Conservation (phyloP, 371 early-diverging fungal species). For the Lichtheimia ornata region DNA sequence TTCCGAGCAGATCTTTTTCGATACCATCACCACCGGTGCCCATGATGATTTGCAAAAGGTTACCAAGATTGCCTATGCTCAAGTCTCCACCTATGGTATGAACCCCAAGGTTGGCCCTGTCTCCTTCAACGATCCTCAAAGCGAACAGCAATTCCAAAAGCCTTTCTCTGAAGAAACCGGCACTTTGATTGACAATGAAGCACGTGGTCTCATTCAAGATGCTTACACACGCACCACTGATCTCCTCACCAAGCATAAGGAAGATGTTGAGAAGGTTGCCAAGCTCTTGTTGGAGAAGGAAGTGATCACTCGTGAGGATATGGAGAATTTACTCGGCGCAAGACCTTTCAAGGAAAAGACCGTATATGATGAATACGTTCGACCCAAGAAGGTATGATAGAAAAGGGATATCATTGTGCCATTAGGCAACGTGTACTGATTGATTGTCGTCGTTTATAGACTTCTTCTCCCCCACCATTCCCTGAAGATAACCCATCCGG, state of each 20-base stretch:
- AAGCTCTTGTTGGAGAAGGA: constrained; percentile 92
- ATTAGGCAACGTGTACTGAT: not conserved
- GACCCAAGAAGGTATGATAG: constrained; percentile 31
- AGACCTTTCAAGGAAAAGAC: constrained; percentile 84
- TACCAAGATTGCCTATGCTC: constrained; percentile 95
- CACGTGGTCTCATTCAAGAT: constrained; percentile 74
- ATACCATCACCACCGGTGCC: constrained; percentile 88
- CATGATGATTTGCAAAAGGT: constrained; percentile 96
- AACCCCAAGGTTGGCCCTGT: constrained; percentile 86
- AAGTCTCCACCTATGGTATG: constrained; percentile 95
- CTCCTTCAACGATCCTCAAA: constrained; percentile 77
- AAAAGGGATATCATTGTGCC: not conserved
- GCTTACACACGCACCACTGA: constrained; percentile 83
- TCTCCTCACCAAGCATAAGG: constrained; percentile 81
- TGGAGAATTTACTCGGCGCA: constrained; percentile 88
- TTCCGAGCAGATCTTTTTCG: constrained; percentile 94
- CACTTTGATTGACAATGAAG: constrained; percentile 93
- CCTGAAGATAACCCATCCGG: constrained; percentile 34
- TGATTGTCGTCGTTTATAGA: constrained; percentile 6
- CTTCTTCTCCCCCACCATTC: constrained; percentile 40
- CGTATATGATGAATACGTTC: constrained; percentile 68
- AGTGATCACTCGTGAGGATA: constrained; percentile 93
- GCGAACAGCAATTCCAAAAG: constrained; percentile 84
- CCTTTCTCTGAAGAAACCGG: constrained; percentile 97
- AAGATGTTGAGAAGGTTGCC: constrained; percentile 93